Evolutionary conservation across 2,329 filamentous ascomycete species (phyloP).

Genomic region (Hypoxylon sp.): DNA sequence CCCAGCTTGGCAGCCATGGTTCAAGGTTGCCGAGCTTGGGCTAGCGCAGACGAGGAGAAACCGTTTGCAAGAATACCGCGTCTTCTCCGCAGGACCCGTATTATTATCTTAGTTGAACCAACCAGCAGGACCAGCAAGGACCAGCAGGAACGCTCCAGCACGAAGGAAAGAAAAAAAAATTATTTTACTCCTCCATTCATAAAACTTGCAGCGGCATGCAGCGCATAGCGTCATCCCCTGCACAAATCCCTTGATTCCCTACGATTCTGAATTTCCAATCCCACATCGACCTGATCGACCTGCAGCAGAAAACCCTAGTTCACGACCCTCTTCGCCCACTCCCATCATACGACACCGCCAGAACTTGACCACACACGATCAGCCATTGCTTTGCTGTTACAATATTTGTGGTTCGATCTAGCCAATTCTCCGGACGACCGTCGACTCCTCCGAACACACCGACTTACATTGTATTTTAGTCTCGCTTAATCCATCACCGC

Average conservation of each 20-base stretch:
- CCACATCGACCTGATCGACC: not conserved
- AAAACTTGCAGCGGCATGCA: slow-evolving; percentile 27
- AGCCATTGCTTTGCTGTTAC: slow-evolving; percentile 34
- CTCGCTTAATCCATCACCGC: slow-evolving; percentile 35
- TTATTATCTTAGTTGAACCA: slow-evolving; percentile 36
- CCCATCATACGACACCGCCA: slow-evolving; percentile 39
- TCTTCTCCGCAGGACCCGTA: slow-evolving; percentile 40
- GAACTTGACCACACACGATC: slow-evolving; percentile 36
- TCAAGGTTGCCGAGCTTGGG: slow-evolving; percentile 29
- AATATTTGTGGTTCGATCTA: slow-evolving; percentile 44
- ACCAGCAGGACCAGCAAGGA: slow-evolving; percentile 12
- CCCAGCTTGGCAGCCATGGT: slow-evolving; percentile 5
- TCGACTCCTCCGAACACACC: slow-evolving; percentile 38
- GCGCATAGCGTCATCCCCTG: slow-evolving; percentile 40
- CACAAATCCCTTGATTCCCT: slow-evolving; percentile 37
- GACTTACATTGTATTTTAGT: slow-evolving; percentile 38
- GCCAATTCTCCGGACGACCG: slow-evolving; percentile 30
- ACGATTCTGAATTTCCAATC: slow-evolving; percentile 12
- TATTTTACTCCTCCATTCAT: slow-evolving; percentile 23
- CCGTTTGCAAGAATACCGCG: slow-evolving; percentile 38
- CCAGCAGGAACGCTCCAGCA: slow-evolving; percentile 2
- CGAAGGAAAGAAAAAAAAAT: slow-evolving; percentile 26
- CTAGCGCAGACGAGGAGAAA: slow-evolving; percentile 44
- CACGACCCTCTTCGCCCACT: slow-evolving; percentile 26
- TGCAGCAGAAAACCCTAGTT: slow-evolving; percentile 17